These are phyloP conservation scores for Pythium rhizo-oryzae DNA, from an alignment of 352 stramenopile species.

Conservation along the genomic window DNA sequence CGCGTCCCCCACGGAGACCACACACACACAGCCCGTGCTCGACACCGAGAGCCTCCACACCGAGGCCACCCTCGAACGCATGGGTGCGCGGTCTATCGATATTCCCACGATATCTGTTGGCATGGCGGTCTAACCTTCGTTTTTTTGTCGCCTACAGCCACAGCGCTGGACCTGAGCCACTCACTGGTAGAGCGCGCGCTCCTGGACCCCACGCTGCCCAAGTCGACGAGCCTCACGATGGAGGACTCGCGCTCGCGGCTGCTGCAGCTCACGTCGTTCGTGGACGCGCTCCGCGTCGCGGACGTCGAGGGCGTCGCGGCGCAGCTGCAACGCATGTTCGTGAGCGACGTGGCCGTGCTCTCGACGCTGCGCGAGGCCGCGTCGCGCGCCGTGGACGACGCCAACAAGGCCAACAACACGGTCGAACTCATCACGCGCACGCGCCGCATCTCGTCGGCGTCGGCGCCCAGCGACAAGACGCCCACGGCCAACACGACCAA, in stretches of 20 bases:
- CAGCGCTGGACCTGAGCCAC: conserved; percentile 57
- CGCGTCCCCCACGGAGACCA: neutral
- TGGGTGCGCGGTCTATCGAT: conserved; percentile 45
- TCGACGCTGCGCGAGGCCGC: conserved; percentile 51
- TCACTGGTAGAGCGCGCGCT: conserved; percentile 60
- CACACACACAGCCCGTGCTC: neutral
- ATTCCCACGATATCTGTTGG: neutral
- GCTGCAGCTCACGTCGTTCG: conserved; percentile 30
- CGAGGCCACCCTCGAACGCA: conserved; percentile 30
- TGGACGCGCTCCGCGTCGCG: conserved; percentile 26
- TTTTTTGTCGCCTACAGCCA: conserved; percentile 30
- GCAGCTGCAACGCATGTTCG: conserved; percentile 45
- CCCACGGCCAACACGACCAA: conserved; percentile 5
- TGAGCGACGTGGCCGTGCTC: conserved; percentile 39
- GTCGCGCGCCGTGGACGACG: conserved; percentile 33
- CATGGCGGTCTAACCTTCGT: neutral
- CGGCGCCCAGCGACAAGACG: neutral
- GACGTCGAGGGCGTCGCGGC: conserved; percentile 41
- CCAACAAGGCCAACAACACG: conserved; percentile 20
- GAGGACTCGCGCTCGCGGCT: conserved; percentile 46
- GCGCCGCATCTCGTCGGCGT: conserved; percentile 29
- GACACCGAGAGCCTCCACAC: conserved; percentile 28
- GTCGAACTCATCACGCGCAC: conserved; percentile 30
- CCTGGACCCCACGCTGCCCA: conserved; percentile 48
- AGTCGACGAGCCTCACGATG: conserved; percentile 56